Percentiles rank a stretch among this genome's conserved stretches.
These are phyloP conservation scores for Raphidocelis subcapitata DNA, from an alignment of 139 green algal genomes.

Conservation along the genomic window DNA sequence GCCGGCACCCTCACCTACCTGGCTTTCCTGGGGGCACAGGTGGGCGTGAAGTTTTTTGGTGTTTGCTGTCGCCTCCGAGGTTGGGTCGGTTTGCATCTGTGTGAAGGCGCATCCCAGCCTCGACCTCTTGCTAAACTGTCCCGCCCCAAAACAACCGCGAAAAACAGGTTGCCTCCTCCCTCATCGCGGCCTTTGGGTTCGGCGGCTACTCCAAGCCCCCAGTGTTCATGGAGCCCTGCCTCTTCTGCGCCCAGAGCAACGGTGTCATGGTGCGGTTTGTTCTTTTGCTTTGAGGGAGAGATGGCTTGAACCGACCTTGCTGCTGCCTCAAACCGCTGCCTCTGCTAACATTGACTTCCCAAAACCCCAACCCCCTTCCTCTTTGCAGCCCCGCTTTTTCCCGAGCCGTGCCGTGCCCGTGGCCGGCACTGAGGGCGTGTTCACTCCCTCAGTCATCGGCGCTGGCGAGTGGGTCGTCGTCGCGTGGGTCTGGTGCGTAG, in stretches of 20 bases:
- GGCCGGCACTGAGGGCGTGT: conserved; percentile 52
- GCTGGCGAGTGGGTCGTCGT: conserved; percentile 73
- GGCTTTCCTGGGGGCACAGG: conserved; percentile 73
- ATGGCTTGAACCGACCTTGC: not conserved
- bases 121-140: not conserved
- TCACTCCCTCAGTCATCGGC: conserved; percentile 67
- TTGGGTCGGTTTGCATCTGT: too few species aligned
- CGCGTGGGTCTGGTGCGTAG: conserved; percentile 74
- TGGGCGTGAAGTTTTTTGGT: conserved; percentile 11
- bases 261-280: conserved; percentile 1
- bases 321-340: too few species aligned
- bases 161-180: conserved; percentile 52
- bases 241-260: conserved; percentile 57
- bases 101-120: too few species aligned
- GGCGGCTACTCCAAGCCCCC: conserved; percentile 61
- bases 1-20: conserved; percentile 72
- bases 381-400: conserved; percentile 45
- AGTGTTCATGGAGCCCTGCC: conserved; percentile 39
- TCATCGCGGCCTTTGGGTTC: conserved; percentile 73
- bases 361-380: not conserved
- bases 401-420: conserved; percentile 45
- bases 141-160: not conserved
- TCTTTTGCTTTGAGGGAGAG: too few species aligned
- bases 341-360: not conserved
- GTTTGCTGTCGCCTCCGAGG: not conserved